Evolutionary conservation across 257 asterid genomes (phyloP), one percentile per base, ranked within the genome.

Genomic region (Lithospermum erythrorhizon): DNA sequence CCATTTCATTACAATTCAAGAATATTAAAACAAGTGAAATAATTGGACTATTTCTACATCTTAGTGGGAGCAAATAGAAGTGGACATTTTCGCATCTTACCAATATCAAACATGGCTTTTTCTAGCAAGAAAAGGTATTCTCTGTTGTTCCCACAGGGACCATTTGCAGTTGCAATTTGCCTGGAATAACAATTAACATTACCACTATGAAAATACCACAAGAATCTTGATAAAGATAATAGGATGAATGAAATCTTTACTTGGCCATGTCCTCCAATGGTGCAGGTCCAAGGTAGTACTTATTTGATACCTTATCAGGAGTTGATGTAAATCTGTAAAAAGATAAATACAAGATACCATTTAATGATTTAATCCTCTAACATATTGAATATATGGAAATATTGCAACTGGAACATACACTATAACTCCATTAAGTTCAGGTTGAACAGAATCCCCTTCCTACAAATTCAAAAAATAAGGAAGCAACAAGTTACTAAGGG

Each of bases 211-310:
- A n/a, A n/a, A n/a, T n/a, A n/a, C n/a, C n/a, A n/a, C n/a, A 32
- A 32, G 45, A 32, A 32, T 32, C 45, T 5, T 6, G 52, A 14
- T 10, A 9, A 9, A 15, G 17, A 9, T 1, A 10, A 67, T 6
- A 41, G 15, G 21, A 14, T 4, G 48, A 37, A 37, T 9, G 4
- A 2, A 20, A 9, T 61, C 24, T 55, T 51, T 51, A 74, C 75
- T 53, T 74, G 22, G 89, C 93, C 93, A 86, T 83, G 62, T 78
- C 95, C 63, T 91, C 95, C 82, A 91, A 58, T 0, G 95, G 96
- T 11, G 96, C 96, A 29, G 96, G 96, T 30, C 98, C 98, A 6
- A 91, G 63, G 66, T 91, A 88, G 76, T 91, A 88, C 73, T 88
- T 88, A 20, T 91, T 91, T 30, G 80, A 77, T 68, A 79, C 72